Percentiles rank a stretch among this genome's conserved stretches.
Conservation (phyloP, 345 rosid genomes). For the Cardamine chenopodiifolia region DNA sequence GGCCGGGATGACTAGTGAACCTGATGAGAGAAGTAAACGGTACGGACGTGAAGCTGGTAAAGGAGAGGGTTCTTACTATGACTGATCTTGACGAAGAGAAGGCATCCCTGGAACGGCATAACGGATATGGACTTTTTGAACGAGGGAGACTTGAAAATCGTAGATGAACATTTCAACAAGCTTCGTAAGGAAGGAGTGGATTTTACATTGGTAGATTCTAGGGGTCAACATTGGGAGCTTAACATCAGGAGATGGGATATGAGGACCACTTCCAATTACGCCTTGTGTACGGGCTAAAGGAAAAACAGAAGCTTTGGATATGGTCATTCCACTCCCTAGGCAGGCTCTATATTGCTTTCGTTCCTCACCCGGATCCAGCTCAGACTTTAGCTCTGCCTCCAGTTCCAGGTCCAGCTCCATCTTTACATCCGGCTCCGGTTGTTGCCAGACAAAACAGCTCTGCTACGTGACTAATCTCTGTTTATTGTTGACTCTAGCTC, state of each 20-base stretch:
- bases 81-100: background rate
- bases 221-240: no score
- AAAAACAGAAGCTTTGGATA: background rate
- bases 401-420: background rate
- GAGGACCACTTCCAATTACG: background rate
- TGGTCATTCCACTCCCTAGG: slow-evolving; percentile 26
- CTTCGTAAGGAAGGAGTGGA: background rate
- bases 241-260: no score
- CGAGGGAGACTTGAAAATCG: background rate
- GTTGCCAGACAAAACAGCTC: background rate
- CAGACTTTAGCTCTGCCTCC: background rate
- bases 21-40: background rate
- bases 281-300: slow-evolving; percentile 3
- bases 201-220: no score
- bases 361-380: background rate
- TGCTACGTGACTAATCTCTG: background rate
- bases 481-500: background rate
- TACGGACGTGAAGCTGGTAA: background rate
- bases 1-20: slow-evolving; percentile 11
- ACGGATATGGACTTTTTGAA: background rate
- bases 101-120: background rate
- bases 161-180: background rate
- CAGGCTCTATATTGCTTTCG: slow-evolving; percentile 16
- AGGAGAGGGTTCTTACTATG: background rate
- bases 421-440: no score